Evolutionary conservation across 768 basidiomycete species (phyloP), one percentile per base, ranked within the genome.

Genomic region (Rubroboletus satanas): DNA sequence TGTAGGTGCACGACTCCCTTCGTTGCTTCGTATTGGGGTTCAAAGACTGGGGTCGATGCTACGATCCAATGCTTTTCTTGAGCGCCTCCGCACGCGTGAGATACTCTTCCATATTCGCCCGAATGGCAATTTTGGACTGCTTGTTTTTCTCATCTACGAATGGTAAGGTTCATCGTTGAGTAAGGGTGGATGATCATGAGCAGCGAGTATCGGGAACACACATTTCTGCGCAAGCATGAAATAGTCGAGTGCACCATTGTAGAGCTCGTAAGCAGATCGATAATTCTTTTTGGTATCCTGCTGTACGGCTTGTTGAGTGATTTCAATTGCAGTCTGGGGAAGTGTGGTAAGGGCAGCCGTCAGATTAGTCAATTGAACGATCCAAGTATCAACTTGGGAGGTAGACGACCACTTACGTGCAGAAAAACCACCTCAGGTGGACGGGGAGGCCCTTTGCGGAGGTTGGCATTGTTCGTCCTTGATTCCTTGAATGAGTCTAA

Each of bases 221-320:
- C 93, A 93, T 71, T 93, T 93, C 65, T 93, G 77, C 7, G 94
- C 93, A 64, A 97, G 88, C 87, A 97, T 91, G 74, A 98, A 98
- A 73, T 94, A 98, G 69, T 98, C 96, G 52, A 98, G 79, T 4
- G 91, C 81, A 76, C 96, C 94, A 74, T 88, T 86, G 73, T 96
- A 95, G 57, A 85, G 81, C 74, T 88, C 92, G 80, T 90, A 95
- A 15, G 93, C 94, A 66, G 93, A 91, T 14, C 81, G 78, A 75
- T 95, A 95, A 72, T 95, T 91, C 73, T 87, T 84, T 72, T 91
- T 91, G 57, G 79, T 78, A 73, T 98, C 96, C 61, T 90, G 87
- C 53, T 93, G 90, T 64, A 94, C 90, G 43, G 93, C 93, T 63
- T 81, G 81, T 72, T 93, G 87, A 11, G 95, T 89, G 46, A 96